Conservation (phyloP, 2,329 filamentous ascomycete species). For the Pseudophaeomoniella oleicola region DNA sequence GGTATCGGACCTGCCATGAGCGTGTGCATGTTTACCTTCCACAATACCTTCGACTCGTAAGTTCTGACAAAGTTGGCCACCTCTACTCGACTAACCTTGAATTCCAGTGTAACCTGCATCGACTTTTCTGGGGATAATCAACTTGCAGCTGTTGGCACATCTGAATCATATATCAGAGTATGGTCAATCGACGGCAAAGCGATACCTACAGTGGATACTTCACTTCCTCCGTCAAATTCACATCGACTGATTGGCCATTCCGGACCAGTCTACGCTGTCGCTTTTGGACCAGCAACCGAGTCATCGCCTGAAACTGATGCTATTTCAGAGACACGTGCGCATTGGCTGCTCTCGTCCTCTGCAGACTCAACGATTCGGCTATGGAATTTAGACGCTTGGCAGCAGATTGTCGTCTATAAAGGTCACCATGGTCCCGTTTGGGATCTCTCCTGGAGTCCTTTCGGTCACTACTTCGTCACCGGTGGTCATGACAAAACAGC, state of each 20-base stretch:
- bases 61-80: slow-evolving; percentile 11
- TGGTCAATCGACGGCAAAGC: slow-evolving; percentile 82
- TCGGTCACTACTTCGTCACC: slow-evolving; percentile 87
- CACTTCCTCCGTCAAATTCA: slow-evolving; percentile 52
- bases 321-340: slow-evolving; percentile 44
- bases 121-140: slow-evolving; percentile 88
- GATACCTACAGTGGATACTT: slow-evolving; percentile 52
- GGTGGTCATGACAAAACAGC: slow-evolving; percentile 81
- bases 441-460: slow-evolving; percentile 78
- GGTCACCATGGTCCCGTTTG: slow-evolving; percentile 83
- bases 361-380: slow-evolving; percentile 78
- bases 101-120: slow-evolving; percentile 64
- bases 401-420: slow-evolving; percentile 87
- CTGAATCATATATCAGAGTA: slow-evolving; percentile 88
- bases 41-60: slow-evolving; percentile 86
- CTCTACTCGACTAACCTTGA: slow-evolving; percentile 11
- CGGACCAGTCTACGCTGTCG: slow-evolving; percentile 74
- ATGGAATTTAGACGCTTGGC: slow-evolving; percentile 85
- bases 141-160: slow-evolving; percentile 76
- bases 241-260: slow-evolving; percentile 72
- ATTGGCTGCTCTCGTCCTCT: slow-evolving; percentile 73
- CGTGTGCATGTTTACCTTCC: slow-evolving; percentile 95
- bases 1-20: slow-evolving; percentile 73
- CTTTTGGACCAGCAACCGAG: slow-evolving; percentile 62
- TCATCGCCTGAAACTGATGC: slow-evolving; percentile 30